Evolutionary conservation across 768 basidiomycete species (phyloP).

Genomic region (Hygrocybe coccinea): DNA sequence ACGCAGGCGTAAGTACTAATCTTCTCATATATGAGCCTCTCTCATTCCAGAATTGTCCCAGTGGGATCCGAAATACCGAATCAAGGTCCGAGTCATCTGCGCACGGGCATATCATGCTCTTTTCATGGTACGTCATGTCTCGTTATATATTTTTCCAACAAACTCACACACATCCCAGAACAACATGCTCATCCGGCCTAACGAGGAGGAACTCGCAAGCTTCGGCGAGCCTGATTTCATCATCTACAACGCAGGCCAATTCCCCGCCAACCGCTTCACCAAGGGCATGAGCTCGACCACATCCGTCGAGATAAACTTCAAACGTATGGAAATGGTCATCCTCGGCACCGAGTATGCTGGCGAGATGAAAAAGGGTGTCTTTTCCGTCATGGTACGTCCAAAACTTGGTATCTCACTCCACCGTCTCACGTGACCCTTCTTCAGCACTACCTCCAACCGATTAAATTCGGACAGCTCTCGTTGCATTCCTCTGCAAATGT

Average conservation of each 20-base stretch:
- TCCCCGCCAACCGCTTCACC: constrained; percentile 99
- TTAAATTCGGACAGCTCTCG: constrained; percentile 96
- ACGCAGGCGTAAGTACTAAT: constrained; percentile 62
- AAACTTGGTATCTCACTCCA: not conserved
- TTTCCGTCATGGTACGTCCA: constrained; percentile 83
- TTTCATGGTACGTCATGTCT: constrained; percentile 77
- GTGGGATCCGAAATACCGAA: constrained; percentile 99
- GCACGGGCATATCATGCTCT: constrained; percentile 97
- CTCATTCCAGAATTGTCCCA: constrained; percentile 24
- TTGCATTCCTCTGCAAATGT: constrained; percentile 98
- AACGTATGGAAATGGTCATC: constrained; percentile 99
- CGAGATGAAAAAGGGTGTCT: constrained; percentile 99
- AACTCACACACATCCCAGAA: constrained; percentile 45
- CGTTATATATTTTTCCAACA: constrained; percentile 15
- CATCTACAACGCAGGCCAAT: constrained; percentile 99
- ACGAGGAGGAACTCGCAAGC: constrained; percentile 84
- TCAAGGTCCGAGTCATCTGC: constrained; percentile 99
- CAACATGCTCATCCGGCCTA: constrained; percentile 99
- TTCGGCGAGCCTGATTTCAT: constrained; percentile 99
- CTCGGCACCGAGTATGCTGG: constrained; percentile 97
- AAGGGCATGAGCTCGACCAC: constrained; percentile 99
- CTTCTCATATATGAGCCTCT: constrained; percentile 7
- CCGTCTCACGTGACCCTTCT: constrained; percentile 11
- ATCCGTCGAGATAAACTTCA: constrained; percentile 99
- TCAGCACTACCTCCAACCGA: constrained; percentile 94